Evolutionary conservation across 768 basidiomycete species (phyloP).

Genomic region (Mycena leptocephala): DNA sequence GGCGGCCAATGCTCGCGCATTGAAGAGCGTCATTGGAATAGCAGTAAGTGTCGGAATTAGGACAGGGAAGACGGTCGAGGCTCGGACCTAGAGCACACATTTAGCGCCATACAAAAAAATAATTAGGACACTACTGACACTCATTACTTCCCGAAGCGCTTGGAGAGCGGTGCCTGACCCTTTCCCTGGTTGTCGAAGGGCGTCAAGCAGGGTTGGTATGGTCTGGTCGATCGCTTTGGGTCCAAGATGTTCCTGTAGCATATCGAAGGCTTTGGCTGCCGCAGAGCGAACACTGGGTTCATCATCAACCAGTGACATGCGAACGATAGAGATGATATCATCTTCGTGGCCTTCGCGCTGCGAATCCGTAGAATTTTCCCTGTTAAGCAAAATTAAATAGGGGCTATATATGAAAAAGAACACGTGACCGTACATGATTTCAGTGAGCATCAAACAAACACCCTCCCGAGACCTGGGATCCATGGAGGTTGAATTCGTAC

Average conservation of each 20-base stretch:
- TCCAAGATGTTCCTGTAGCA: slow-evolving; percentile 93
- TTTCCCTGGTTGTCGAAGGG: slow-evolving; percentile 93
- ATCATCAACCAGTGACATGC: slow-evolving; percentile 90
- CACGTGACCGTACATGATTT: slow-evolving; percentile 80
- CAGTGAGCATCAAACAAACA: slow-evolving; percentile 89
- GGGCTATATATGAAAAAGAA: background rate
- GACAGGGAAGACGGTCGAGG: slow-evolving; percentile 96
- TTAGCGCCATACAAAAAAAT: background rate
- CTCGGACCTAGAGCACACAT: slow-evolving; percentile 80
- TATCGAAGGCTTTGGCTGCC: slow-evolving; percentile 91
- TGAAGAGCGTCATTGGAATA: slow-evolving; percentile 95
- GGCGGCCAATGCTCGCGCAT: slow-evolving; percentile 91
- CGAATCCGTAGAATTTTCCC: slow-evolving; percentile 86
- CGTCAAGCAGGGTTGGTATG: slow-evolving; percentile 94
- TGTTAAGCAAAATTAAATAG: slow-evolving; percentile 49
- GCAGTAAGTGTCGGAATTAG: slow-evolving; percentile 94
- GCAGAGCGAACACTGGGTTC: slow-evolving; percentile 90
- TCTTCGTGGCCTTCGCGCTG: slow-evolving; percentile 93
- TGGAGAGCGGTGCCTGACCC: slow-evolving; percentile 96
- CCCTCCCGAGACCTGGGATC: slow-evolving; percentile 84
- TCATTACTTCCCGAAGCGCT: slow-evolving; percentile 95
- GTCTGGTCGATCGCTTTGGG: slow-evolving; percentile 95
- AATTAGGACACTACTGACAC: slow-evolving; percentile 66
- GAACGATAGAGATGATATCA: slow-evolving; percentile 89
- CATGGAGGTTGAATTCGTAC: slow-evolving; percentile 72